A percentile compares a stretch with the other conserved stretches of the same genome.
phyloP scores from a whole-genome alignment of 1,139 yeast genomes.

The Magnusiomyces magnusii region DNA sequence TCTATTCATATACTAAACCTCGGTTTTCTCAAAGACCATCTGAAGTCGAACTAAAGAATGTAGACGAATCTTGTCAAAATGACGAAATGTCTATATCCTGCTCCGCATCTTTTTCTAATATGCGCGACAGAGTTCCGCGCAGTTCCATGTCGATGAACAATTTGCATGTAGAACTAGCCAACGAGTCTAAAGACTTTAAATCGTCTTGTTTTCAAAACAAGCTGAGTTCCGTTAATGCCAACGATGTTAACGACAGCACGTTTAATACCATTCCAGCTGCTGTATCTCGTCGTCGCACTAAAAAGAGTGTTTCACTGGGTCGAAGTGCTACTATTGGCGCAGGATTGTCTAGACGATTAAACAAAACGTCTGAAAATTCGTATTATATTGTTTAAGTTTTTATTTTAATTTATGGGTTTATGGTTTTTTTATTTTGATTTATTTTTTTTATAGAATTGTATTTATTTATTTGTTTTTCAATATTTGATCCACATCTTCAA shows the following conservation, averaged over 20 bases:
- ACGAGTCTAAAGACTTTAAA: background rate
- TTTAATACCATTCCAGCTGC: background rate
- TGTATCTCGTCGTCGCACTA: background rate
- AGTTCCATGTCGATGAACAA: background rate
- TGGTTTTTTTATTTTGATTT: background rate
- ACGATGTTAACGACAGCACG: background rate
- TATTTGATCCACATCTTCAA: too few relatives aligned
- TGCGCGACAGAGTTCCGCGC: background rate
- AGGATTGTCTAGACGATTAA: background rate
- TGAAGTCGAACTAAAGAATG: background rate
- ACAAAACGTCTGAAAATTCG: slow-evolving; percentile 3
- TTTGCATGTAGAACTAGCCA: background rate
- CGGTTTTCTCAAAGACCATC: background rate
- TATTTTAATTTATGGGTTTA: background rate
- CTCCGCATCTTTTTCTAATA: background rate
- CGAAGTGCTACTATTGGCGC: background rate
- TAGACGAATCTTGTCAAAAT: background rate
- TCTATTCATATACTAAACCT: background rate
- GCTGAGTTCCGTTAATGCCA: background rate
- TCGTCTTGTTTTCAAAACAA: background rate
- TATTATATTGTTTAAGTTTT: slow-evolving; percentile 2
- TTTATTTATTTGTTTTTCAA: background rate
- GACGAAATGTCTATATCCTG: background rate
- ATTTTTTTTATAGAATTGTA: background rate
- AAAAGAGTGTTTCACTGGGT: background rate